phyloP scores from a whole-genome alignment of 805 yeast genomes.

The Ogataea glucozyma region DNA sequence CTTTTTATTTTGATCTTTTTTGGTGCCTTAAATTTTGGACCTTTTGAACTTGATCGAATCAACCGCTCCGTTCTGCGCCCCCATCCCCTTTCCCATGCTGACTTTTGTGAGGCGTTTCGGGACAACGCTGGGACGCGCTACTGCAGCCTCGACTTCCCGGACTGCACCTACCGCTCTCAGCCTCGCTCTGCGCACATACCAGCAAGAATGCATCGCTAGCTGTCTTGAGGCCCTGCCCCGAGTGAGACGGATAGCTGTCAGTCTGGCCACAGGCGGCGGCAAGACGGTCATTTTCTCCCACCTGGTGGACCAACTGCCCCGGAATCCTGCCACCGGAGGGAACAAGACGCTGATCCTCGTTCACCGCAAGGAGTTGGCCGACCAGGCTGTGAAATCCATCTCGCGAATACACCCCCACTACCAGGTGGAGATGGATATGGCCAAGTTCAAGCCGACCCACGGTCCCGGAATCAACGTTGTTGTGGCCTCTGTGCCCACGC shows the following conservation, averaged over 20 bases:
- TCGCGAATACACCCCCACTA: conserved; percentile 47
- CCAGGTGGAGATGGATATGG: conserved; percentile 71
- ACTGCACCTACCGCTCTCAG: neutral
- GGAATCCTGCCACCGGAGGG: conserved; percentile 31
- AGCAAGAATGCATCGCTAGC: conserved; percentile 62
- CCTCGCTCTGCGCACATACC: conserved; percentile 47
- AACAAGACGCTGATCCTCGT: conserved; percentile 62
- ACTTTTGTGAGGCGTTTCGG: no score
- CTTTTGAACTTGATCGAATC: no score
- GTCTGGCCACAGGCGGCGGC: conserved; percentile 93
- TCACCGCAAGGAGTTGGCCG: conserved; percentile 76
- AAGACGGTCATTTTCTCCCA: conserved; percentile 79
- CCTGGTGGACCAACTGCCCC: conserved; percentile 44
- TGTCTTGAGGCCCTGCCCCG: conserved; percentile 49
- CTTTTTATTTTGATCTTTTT: no score
- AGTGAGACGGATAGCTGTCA: conserved; percentile 66
- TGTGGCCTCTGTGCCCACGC: conserved; percentile 75
- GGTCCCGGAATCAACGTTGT: conserved; percentile 55
- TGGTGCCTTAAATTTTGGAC: no score
- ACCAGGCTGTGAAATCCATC: conserved; percentile 63
- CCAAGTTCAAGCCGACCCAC: conserved; percentile 42
- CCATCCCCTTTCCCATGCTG: no score
- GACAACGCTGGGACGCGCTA: no score
- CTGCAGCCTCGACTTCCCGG: no score
- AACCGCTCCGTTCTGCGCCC: no score